These are phyloP conservation scores for Linnemannia schmuckeri DNA, from an alignment of 192 early-diverging fungal genomes.

Conservation along the genomic window DNA sequence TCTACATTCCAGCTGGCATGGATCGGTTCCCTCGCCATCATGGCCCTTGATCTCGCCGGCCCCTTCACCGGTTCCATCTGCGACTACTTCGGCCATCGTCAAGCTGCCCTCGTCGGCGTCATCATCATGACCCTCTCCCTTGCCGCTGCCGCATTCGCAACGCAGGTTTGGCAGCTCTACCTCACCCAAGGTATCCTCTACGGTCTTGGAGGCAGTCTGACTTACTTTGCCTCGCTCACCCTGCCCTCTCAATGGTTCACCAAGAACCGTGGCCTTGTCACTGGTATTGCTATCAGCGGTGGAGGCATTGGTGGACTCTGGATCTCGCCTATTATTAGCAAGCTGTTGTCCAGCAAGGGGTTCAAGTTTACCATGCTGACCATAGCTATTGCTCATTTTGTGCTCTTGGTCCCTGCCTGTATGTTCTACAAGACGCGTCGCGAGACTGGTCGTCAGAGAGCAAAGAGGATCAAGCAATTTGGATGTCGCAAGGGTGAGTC, in stretches of 20 bases:
- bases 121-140: conserved; percentile 48
- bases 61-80: conserved; percentile 46
- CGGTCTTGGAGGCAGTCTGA: conserved; percentile 68
- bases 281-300: conserved; percentile 61
- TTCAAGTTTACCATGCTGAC: conserved; percentile 65
- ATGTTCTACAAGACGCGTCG: conserved; percentile 34
- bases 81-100: conserved; percentile 44
- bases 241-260: conserved; percentile 76
- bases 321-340: conserved; percentile 67
- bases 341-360: conserved; percentile 39
- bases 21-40: conserved; percentile 39
- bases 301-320: conserved; percentile 67
- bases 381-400: conserved; percentile 60
- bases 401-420: conserved; percentile 40
- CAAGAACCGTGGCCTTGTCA: conserved; percentile 68
- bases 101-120: conserved; percentile 61
- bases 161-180: conserved; percentile 75
- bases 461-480: conserved; percentile 31
- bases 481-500: conserved; percentile 44
- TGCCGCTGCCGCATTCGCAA: conserved; percentile 71
- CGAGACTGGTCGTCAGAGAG: conserved; percentile 35
- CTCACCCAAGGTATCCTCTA: conserved; percentile 75
- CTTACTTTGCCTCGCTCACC: conserved; percentile 70
- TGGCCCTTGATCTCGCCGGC: conserved; percentile 36
- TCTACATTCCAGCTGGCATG: conserved; percentile 40